Evolutionary conservation across 148 eudicot genomes (phyloP), one percentile per base, ranked within the genome.

Genomic region (Vaccinium darrowii): DNA sequence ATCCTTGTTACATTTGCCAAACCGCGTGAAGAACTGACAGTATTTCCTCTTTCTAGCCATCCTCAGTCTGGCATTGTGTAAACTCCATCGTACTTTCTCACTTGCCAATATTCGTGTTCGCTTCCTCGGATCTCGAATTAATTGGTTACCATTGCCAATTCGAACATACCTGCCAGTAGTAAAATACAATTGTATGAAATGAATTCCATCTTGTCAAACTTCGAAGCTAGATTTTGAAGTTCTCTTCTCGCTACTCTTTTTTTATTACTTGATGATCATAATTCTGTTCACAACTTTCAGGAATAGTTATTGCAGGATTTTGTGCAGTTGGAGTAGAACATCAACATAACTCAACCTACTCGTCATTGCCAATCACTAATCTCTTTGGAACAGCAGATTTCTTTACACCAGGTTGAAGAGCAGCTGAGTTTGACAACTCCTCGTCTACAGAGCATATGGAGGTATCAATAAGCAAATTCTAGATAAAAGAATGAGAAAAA

Each of bases 41-140:
- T 91, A 97, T 84, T 91, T 94, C 77, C 85, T 89, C 89, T 94
- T 97, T 88, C 90, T 93, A 85, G 96, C 96, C 91, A 93, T 90
- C 79, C 94, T 91, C 85, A 88, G 85, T 88, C 98, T 92, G 69
- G 95, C 99, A 82, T 97, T 97, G 81, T 94, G 98, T 90, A 97
- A 91, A 89, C 99, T 97, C 99, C 99, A 95, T 79, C 98, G 88
- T 72, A 97, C 94, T 85, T 93, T 97, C 91, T 97, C 99, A 86
- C 92, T 97, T 67, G 99, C 99, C 89, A 97, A 87, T n/a, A 92
- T 88, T 63, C 99, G 96, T 56, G 91, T 92, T 80, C 99, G 95
- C 86, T 89, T 92, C 91, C 94, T 97, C 62, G 99, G 98, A 88
- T 97, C 95, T 90, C 98, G 90, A 73, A 97, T 91, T 85, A 97